Evolutionary conservation across 306 rosid species (phyloP), one percentile per base, ranked within the genome.

Genomic region (Dryas octopetala): DNA sequence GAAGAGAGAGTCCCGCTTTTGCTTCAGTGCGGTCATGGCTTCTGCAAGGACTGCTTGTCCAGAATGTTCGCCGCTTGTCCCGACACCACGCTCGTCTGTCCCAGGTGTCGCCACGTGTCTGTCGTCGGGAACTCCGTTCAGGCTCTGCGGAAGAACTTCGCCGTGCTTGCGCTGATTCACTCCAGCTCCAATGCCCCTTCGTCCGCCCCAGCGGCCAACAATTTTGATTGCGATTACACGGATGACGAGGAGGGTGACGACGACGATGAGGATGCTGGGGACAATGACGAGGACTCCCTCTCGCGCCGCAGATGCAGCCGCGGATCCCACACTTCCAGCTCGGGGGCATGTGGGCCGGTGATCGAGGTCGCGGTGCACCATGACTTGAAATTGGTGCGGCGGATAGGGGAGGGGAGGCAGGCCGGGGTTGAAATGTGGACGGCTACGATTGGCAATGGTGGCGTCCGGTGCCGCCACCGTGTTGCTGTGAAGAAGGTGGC

Each of bases 21-120:
- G 79, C 99, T 95, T 44, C 97, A 95, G 87, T 95, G 99, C 71
- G 99, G 99, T 47, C 99, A 95, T 79, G 97, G 97, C 4, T 95
- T 92, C 87, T 95, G 99, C 82, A 86, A 80, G 71, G 99, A 95
- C 51, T 95, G 99, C 61, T 83, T 95, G 15, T 92, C 97, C 13
- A 81, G 80, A 71, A 92, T 95, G 99, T 95, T 92, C 91, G 80
- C 91, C 5, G 76, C 90, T 5, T 87, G 91, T 5, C 66, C 82
- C 0, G 99, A 95, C 11, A 83, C 97, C 3, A 87, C 89, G 67
- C 89, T 95, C 2, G 74, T 89, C 2, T 95, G 99, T 68, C 99
- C 99, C 4, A 74, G 89, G 17, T 95, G 99, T 74, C 97, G 99
- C 81, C 97, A 95, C 68, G 96, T 95, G 59, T 87, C 97, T 28